A percentile compares a stretch with the other conserved stretches of the same genome.
Evolutionary conservation across 257 asterid genomes (phyloP).

Genomic region (Eustoma russellianum): DNA sequence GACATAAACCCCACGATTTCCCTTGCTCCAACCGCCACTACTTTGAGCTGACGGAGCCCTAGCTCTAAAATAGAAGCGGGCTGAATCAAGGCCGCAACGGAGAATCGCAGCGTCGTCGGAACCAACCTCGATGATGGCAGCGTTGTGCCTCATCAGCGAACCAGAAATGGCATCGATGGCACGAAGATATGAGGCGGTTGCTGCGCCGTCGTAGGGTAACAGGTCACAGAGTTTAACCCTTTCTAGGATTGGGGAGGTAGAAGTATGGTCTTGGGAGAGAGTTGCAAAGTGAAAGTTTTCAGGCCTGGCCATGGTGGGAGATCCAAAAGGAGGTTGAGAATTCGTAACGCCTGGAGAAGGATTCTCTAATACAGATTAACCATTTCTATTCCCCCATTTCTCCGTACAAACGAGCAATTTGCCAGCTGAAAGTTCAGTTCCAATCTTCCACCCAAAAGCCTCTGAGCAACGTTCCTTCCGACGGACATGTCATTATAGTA

Average conservation of each 20-base stretch:
- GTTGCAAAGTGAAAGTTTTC: conserved; percentile 26
- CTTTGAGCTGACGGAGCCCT: conserved; percentile 19
- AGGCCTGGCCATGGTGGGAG: conserved; percentile 12
- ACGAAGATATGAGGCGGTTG: conserved; percentile 38
- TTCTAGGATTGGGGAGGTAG: conserved; percentile 11
- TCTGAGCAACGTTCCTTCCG: too few species aligned
- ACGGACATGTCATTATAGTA: too few species aligned
- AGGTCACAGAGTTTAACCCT: conserved; percentile 69
- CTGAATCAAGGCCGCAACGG: conserved; percentile 73
- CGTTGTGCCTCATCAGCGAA: conserved; percentile 82
- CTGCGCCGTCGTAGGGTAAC: conserved; percentile 78
- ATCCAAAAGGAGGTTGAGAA: conserved; percentile 20
- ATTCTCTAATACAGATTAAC: conserved; percentile 1
- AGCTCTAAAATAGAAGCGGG: conserved; percentile 58
- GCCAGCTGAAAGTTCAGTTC: too few species aligned
- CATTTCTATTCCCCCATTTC: too few species aligned
- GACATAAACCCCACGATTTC: conserved; percentile 55
- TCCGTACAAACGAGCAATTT: too few species aligned
- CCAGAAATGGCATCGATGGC: conserved; percentile 75
- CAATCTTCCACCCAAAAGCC: too few species aligned
- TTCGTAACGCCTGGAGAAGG: conserved; percentile 11
- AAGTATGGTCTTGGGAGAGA: conserved; percentile 16
- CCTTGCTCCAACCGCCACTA: conserved; percentile 23
- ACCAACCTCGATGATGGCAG: conserved; percentile 73
- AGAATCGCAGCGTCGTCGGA: conserved; percentile 59